Evolutionary conservation across 1,139 yeast species (phyloP).

Genomic region (Geotrichum histeridarum): DNA sequence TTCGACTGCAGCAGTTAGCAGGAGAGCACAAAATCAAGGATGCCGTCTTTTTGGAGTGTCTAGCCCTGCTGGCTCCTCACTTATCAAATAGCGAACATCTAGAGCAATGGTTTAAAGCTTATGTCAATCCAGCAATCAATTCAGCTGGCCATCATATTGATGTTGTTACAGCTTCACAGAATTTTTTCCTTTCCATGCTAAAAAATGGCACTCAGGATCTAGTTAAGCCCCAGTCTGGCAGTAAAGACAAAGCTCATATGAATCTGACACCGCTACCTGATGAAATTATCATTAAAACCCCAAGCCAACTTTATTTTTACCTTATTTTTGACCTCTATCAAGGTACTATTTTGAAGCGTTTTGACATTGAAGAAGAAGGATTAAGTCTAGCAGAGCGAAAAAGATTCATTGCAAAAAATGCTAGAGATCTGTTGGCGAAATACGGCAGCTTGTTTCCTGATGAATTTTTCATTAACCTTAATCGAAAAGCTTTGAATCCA

Average conservation of each 20-base stretch:
- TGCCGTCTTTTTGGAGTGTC: slow-evolving; percentile 45
- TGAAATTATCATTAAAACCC: slow-evolving; percentile 5
- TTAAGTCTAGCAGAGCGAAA: slow-evolving; percentile 31
- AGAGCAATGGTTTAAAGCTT: slow-evolving; percentile 49
- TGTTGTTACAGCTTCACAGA: slow-evolving; percentile 43
- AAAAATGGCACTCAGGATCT: slow-evolving; percentile 20
- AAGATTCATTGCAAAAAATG: slow-evolving; percentile 48
- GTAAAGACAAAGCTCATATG: neutral
- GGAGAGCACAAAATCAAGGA: slow-evolving; percentile 35
- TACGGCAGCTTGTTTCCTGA: slow-evolving; percentile 6
- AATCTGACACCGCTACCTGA: neutral
- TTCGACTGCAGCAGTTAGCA: slow-evolving; percentile 42
- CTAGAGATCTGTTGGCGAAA: slow-evolving; percentile 37
- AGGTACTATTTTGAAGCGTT: slow-evolving; percentile 6
- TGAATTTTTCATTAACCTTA: slow-evolving; percentile 13
- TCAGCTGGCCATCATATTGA: slow-evolving; percentile 48
- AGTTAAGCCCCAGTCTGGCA: slow-evolving; percentile 21
- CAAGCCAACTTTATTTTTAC: slow-evolving; percentile 12
- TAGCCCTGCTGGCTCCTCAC: slow-evolving; percentile 41
- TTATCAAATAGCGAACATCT: slow-evolving; percentile 42
- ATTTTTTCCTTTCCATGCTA: slow-evolving; percentile 42
- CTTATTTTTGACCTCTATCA: slow-evolving; percentile 4
- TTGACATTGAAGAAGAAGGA: slow-evolving; percentile 15
- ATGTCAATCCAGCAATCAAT: slow-evolving; percentile 53
- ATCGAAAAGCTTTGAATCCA: slow-evolving; percentile 7